A percentile compares a stretch with the other conserved stretches of the same genome.
phyloP scores from a whole-genome alignment of 345 rosid genomes.

The Turnera subulata region DNA sequence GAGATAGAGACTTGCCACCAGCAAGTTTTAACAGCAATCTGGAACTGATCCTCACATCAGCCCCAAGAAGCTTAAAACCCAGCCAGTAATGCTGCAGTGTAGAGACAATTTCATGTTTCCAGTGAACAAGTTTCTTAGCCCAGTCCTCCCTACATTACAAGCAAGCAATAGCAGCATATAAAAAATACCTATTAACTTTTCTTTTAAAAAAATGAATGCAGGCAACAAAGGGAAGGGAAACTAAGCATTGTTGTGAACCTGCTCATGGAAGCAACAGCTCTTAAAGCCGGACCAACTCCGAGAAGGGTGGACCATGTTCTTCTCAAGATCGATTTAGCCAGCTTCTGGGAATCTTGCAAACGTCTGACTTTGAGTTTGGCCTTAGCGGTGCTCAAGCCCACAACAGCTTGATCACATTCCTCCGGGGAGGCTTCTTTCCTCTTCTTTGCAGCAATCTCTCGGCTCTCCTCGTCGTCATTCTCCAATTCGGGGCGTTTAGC shows the following conservation, averaged over 20 bases:
- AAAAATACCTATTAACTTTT: too few species aligned
- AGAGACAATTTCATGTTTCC: conserved; percentile 89
- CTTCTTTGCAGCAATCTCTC: conserved; percentile 40
- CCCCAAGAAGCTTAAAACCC: conserved; percentile 89
- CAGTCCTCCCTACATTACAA: conserved; percentile 69
- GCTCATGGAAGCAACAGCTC: conserved; percentile 94
- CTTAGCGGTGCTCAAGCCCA: conserved; percentile 70
- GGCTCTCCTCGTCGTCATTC: conserved; percentile 35
- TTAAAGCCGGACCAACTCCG: conserved; percentile 88
- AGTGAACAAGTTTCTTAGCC: conserved; percentile 77
- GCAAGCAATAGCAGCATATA: conserved; percentile 16
- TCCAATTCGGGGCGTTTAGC: conserved; percentile 49
- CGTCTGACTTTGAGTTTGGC: conserved; percentile 88
- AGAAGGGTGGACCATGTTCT: conserved; percentile 55
- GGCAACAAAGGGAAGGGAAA: too few species aligned
- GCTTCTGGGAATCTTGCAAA: conserved; percentile 55
- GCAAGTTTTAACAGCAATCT: conserved; percentile 84
- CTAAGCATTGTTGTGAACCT: too few species aligned
- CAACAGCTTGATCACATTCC: conserved; percentile 96
- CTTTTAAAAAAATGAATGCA: too few species aligned
- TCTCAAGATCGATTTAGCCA: conserved; percentile 45
- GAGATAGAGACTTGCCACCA: conserved; percentile 82
- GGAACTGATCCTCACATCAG: conserved; percentile 79
- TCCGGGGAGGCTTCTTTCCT: conserved; percentile 84
- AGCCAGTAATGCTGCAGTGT: conserved; percentile 91